Evolutionary conservation across 768 basidiomycete species (phyloP).

Genomic region (Fistulinella prunicolor): DNA sequence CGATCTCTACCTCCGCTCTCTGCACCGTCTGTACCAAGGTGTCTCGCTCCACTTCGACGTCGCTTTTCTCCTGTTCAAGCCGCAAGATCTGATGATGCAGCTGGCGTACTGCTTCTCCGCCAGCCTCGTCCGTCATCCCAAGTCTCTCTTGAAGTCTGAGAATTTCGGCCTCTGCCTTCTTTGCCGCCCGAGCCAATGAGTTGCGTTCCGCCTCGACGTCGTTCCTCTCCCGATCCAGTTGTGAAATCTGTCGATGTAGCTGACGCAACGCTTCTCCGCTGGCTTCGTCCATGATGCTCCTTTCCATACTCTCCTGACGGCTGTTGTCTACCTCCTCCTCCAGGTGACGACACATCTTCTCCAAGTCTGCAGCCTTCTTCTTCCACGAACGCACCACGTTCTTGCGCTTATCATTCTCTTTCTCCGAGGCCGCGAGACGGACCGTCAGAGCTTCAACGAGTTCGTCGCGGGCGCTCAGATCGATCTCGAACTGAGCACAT

Average conservation of each 20-base stretch:
- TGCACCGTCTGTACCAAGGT: constrained; percentile 23
- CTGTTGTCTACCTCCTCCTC: constrained; percentile 89
- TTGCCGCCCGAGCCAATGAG: constrained; percentile 23
- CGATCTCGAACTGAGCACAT: constrained; percentile 72
- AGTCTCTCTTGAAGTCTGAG: constrained; percentile 56
- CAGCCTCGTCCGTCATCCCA: constrained; percentile 71
- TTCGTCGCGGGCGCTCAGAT: constrained; percentile 71
- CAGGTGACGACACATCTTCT: constrained; percentile 58
- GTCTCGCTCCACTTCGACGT: constrained; percentile 46
- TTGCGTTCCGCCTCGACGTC: constrained; percentile 48
- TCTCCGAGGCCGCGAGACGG: constrained; percentile 54
- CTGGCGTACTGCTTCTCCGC: constrained; percentile 66
- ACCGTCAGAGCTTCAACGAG: constrained; percentile 57
- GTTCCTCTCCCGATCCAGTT: constrained; percentile 65
- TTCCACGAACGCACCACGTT: constrained; percentile 58
- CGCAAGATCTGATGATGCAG: constrained; percentile 72
- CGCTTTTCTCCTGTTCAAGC: constrained; percentile 62
- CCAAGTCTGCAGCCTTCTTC: constrained; percentile 74
- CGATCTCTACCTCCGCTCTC: not conserved
- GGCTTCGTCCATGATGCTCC: constrained; percentile 82
- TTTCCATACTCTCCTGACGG: constrained; percentile 75
- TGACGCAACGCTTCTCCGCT: constrained; percentile 75
- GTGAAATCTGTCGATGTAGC: constrained; percentile 75
- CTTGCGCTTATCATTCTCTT: constrained; percentile 61
- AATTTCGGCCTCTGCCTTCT: constrained; percentile 61